phyloP scores from a whole-genome alignment of 768 basidiomycete species.

The Boletus vermiculosoides region DNA sequence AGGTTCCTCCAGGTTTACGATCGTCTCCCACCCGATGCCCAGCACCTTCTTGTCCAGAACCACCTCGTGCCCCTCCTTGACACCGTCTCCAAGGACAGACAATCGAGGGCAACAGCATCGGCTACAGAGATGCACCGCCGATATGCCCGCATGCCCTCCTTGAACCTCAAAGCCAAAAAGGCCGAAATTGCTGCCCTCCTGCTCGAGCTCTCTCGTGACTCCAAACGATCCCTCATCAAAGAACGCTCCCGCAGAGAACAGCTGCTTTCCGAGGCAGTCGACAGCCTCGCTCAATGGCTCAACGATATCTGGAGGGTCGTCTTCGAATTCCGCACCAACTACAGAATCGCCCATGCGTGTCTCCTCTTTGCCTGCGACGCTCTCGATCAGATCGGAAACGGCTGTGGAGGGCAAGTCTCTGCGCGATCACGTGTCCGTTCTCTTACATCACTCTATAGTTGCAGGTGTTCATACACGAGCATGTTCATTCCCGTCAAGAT shows the following conservation, averaged over 20 bases:
- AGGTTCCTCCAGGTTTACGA: slow-evolving; percentile 51
- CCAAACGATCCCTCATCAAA: slow-evolving; percentile 50
- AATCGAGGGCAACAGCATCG: slow-evolving; percentile 40
- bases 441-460: slow-evolving; percentile 37
- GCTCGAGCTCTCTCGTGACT: slow-evolving; percentile 51
- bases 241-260: slow-evolving; percentile 56
- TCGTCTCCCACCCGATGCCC: slow-evolving; percentile 52
- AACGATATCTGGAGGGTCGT: slow-evolving; percentile 62
- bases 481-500: slow-evolving; percentile 48
- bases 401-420: slow-evolving; percentile 37
- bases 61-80: slow-evolving; percentile 52
- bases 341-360: slow-evolving; percentile 51
- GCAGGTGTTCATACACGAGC: slow-evolving; percentile 51
- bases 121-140: slow-evolving; percentile 41
- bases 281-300: slow-evolving; percentile 57
- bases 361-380: slow-evolving; percentile 52
- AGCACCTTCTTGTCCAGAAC: slow-evolving; percentile 46
- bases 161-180: slow-evolving; percentile 55
- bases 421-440: slow-evolving; percentile 7
- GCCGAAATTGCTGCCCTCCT: slow-evolving; percentile 53
- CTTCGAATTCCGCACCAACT: slow-evolving; percentile 57
- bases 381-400: slow-evolving; percentile 42
- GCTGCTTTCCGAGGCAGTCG: slow-evolving; percentile 53
- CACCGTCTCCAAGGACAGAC: slow-evolving; percentile 36
- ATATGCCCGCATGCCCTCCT: slow-evolving; percentile 42